A percentile compares a stretch with the other conserved stretches of the same genome.
Evolutionary conservation across 495 filamentous ascomycete species (phyloP).

Genomic region (Evernia prunastri): DNA sequence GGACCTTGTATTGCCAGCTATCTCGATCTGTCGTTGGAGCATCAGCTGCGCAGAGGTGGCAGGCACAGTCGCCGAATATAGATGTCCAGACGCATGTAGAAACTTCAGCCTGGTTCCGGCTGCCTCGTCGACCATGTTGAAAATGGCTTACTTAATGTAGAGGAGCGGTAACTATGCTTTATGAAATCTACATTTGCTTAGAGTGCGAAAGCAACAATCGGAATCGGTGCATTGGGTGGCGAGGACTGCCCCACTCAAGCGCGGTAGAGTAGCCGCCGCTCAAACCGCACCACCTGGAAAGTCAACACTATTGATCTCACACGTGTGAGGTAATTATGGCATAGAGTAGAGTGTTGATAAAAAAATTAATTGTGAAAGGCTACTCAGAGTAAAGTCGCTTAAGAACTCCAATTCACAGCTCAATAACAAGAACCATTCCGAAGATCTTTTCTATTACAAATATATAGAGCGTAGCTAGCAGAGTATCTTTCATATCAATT

Average conservation of each 20-base stretch:
- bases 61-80: conserved; percentile 13
- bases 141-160: background rate
- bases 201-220: background rate
- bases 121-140: conserved; percentile 6
- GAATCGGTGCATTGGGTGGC: background rate
- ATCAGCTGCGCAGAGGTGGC: conserved; percentile 24
- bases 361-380: no score
- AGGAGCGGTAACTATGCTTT: background rate
- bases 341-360: no score
- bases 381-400: no score
- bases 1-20: background rate
- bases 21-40: conserved; percentile 10
- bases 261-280: background rate
- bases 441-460: no score
- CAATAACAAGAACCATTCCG: no score
- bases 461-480: no score
- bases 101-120: conserved; percentile 16
- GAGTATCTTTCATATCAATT: no score
- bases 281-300: no score
- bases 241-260: background rate
- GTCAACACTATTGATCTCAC: no score
- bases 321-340: no score
- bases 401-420: no score
- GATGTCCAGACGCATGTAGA: conserved; percentile 14
- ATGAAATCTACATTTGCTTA: background rate